These are phyloP conservation scores for Penicillium sp. DNA, from an alignment of 2,329 filamentous ascomycete species.

Conservation along the genomic window DNA sequence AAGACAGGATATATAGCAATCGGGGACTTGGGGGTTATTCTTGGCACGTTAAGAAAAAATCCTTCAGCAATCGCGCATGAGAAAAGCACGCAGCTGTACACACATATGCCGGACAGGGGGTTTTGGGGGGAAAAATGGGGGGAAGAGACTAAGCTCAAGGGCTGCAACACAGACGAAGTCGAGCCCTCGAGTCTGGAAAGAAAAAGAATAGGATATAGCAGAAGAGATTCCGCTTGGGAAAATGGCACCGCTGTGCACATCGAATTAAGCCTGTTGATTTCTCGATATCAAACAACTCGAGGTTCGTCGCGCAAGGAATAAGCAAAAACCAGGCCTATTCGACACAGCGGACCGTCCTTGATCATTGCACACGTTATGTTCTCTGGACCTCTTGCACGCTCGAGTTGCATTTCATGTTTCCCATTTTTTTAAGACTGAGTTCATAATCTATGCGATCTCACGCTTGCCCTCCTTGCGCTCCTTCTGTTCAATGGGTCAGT, in stretches of 20 bases:
- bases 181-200: conserved; percentile 6
- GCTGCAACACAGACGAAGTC: conserved; percentile 10
- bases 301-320: conserved; percentile 26
- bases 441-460: conserved; percentile 68
- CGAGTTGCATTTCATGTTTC: conserved; percentile 30
- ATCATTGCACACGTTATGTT: conserved; percentile 38
- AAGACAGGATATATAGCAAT: conserved; percentile 52
- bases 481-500: conserved; percentile 66
- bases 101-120: conserved; percentile 60
- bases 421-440: conserved; percentile 30
- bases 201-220: conserved; percentile 8
- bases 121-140: conserved; percentile 1
- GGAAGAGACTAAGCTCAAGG: conserved; percentile 13
- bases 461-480: conserved; percentile 96
- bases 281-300: conserved; percentile 29
- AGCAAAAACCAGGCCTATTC: conserved; percentile 31
- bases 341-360: conserved; percentile 29
- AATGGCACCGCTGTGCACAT: conserved; percentile 25
- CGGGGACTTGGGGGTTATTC: conserved; percentile 49
- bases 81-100: conserved; percentile 65
- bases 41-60: conserved; percentile 62
- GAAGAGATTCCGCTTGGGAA: conserved; percentile 17
- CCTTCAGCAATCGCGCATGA: conserved; percentile 67
- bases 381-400: conserved; percentile 36
- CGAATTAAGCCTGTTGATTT: conserved; percentile 34